Evolutionary conservation across 2,329 filamentous ascomycete genomes (phyloP).

Genomic region (Phialocephala subalpina): DNA sequence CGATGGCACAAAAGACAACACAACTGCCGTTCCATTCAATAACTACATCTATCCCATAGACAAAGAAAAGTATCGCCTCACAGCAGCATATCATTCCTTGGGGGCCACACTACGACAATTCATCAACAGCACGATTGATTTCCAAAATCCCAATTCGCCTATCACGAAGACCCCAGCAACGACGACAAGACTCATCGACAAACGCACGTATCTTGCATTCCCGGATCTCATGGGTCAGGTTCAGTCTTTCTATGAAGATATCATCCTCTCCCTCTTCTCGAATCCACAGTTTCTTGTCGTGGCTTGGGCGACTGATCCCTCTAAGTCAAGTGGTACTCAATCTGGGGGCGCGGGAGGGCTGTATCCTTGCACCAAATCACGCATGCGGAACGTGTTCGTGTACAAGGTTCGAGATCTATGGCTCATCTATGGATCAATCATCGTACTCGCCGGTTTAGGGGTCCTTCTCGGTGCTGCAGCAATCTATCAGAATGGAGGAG

Average conservation of each 20-base stretch:
- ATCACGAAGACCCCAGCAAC: conserved; percentile 2
- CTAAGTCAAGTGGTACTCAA: not conserved
- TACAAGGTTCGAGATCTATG: not conserved
- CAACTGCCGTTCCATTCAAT: not conserved
- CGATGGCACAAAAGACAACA: conserved; percentile 4
- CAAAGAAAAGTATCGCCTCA: not conserved
- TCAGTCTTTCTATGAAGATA: conserved; percentile 1
- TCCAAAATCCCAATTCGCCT: not conserved
- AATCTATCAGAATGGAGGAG: not conserved
- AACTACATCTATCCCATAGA: not conserved
- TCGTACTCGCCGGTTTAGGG: not conserved
- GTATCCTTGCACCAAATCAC: conserved; percentile 2
- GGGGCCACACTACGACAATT: not conserved
- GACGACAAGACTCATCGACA: not conserved
- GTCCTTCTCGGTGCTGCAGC: not conserved
- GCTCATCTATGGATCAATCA: not conserved
- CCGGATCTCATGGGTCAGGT: not conserved
- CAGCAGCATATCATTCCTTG: conserved; percentile 1
- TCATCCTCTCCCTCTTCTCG: conserved; percentile 5
- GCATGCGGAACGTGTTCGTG: not conserved
- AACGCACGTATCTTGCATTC: not conserved
- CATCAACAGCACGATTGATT: not conserved
- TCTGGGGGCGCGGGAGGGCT: not conserved
- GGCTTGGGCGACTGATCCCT: not conserved
- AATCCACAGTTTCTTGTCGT: conserved; percentile 4